Base-by-base conservation (phyloP, 1,139 yeast genomes). In the Yamadazyma buinensis region DNA sequence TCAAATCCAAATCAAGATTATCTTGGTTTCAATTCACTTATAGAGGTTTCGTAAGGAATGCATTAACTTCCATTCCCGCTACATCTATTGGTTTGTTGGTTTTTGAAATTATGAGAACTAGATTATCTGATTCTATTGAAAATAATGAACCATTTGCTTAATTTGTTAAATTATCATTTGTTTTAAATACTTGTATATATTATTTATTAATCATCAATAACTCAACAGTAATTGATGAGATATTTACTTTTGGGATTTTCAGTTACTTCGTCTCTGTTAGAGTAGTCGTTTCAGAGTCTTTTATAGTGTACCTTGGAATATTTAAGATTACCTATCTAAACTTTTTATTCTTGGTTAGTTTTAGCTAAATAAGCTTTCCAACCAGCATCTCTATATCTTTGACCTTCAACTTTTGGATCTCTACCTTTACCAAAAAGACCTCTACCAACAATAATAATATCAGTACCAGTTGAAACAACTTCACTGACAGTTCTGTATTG, bases 341-440 rank as follows among this genome's bases (percentile, higher is more conserved):
- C 7, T 7, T 7, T 19, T 48, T 48, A 17, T n/a, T 27, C 13
- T 17, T 23, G 15, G 6, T 15, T 20, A 15, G 57, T 49, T 54
- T 75, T 75, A 40, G 66, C 62, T 47, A 70, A 51, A 53, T 92
- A 92, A 3, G 97, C 95, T 15, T 74, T 72, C 98, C 98, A 92
- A 3, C 97, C 97, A 10, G 97, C 97, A 38, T 75, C 75, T 62
- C 85, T 78, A 61, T 94, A 94, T 54, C 98, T 77, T 52, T 80
- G 72, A 24, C 96, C 95, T 60, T 94, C 97, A 3, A 67, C 83
- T 1, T 67, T 70, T 7, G 97, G 95, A 54, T 92, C 95, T 62
- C 97, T 80, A 11, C 95, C 97, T 53, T 87, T 85, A n/a, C 94
- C 97, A 57, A 85, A 88, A 39, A 94, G 71, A 0, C 98, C 98